Evolutionary conservation across 371 early-diverging fungal species (phyloP).

Genomic region (Apophysomyces variabilis): DNA sequence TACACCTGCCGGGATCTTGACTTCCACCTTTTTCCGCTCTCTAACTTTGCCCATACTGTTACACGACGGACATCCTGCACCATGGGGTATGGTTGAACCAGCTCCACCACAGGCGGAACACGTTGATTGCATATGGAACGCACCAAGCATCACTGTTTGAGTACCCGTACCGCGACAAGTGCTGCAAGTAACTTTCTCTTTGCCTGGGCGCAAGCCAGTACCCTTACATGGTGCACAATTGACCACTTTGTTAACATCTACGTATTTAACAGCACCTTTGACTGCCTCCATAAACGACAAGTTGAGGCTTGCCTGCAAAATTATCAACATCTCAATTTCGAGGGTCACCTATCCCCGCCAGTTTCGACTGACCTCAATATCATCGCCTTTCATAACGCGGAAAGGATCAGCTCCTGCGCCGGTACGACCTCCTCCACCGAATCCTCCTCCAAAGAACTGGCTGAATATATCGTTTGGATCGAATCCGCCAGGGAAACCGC

Average conservation of each 20-base stretch:
- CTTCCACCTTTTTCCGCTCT: slow-evolving; percentile 67
- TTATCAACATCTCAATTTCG: slow-evolving; percentile 23
- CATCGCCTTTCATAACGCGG: slow-evolving; percentile 39
- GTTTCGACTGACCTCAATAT: slow-evolving; percentile 46
- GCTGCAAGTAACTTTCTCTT: slow-evolving; percentile 67
- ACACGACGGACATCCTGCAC: slow-evolving; percentile 80
- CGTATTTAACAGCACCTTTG: slow-evolving; percentile 69
- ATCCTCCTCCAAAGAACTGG: slow-evolving; percentile 73
- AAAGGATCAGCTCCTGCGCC: slow-evolving; percentile 48
- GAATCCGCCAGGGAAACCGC: slow-evolving; percentile 68
- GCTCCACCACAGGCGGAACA: slow-evolving; percentile 87
- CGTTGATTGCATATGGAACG: slow-evolving; percentile 85
- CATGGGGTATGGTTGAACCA: slow-evolving; percentile 70
- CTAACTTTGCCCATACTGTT: slow-evolving; percentile 80
- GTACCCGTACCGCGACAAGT: slow-evolving; percentile 89
- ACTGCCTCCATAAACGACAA: slow-evolving; percentile 91
- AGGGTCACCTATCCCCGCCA: background rate
- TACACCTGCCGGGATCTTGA: slow-evolving; percentile 86
- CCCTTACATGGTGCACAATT: slow-evolving; percentile 83
- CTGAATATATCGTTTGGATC: slow-evolving; percentile 70
- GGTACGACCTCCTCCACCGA: slow-evolving; percentile 36
- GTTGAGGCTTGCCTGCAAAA: slow-evolving; percentile 37
- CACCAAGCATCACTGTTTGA: slow-evolving; percentile 72
- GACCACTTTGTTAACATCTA: slow-evolving; percentile 66
- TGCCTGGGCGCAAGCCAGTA: slow-evolving; percentile 77